phyloP scores from a whole-genome alignment of 305 asterid genomes.

The Solanum aculeatissimum region DNA sequence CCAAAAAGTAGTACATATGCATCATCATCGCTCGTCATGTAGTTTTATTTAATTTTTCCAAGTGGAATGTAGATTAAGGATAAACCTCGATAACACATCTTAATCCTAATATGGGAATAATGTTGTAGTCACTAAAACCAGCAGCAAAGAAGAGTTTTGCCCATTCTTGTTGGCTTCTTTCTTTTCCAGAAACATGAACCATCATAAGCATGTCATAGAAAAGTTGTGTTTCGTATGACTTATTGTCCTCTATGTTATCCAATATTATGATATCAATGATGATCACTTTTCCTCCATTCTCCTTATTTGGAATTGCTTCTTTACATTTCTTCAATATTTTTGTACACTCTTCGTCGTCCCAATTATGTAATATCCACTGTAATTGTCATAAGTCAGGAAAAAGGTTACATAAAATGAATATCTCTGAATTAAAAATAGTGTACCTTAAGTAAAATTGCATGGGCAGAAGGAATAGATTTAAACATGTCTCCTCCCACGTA shows the following conservation, averaged over 20 bases:
- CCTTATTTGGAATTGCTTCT: conserved; percentile 1
- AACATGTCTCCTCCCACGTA: not conserved
- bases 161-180: not conserved
- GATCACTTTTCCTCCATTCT: conserved; percentile 1
- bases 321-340: not conserved
- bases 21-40: no score
- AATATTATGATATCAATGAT: not conserved
- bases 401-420: no score
- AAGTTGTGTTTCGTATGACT: not conserved
- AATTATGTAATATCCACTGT: not conserved
- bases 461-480: not conserved
- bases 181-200: no score
- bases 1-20: no score
- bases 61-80: not conserved
- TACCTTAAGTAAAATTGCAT: not conserved
- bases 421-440: no score
- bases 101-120: not conserved
- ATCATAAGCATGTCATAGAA: not conserved
- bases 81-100: not conserved
- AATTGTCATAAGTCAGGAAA: no score
- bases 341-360: not conserved
- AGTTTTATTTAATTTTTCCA: not conserved
- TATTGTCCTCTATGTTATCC: not conserved
- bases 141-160: conserved; percentile 1
- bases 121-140: not conserved